A percentile compares a stretch with the other conserved stretches of the same genome.
Evolutionary conservation across 202 grass and related monocot genomes (phyloP).

Genomic region (Panicum virgatum): DNA sequence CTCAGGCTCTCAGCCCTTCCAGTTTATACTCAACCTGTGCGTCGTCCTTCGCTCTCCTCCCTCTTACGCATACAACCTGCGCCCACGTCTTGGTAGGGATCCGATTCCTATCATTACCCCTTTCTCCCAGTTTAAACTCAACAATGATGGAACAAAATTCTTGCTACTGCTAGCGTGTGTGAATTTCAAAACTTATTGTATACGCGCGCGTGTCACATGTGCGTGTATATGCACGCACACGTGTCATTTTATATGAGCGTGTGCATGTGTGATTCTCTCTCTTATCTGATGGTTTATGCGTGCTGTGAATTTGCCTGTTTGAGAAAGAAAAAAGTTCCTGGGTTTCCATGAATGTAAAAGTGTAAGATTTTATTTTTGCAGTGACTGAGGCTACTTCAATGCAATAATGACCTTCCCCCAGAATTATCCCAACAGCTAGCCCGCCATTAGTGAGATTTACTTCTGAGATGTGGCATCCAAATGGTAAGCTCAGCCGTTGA

Average conservation of each 20-base stretch:
- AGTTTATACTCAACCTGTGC: too few species aligned
- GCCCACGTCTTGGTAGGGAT: too few species aligned
- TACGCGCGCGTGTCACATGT: too few species aligned
- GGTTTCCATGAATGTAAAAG: conserved; percentile 18
- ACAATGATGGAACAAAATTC: not conserved
- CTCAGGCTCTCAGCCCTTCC: too few species aligned
- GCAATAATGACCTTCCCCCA: conserved; percentile 96
- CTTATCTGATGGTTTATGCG: not conserved
- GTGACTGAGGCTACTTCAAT: conserved; percentile 98
- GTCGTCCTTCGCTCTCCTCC: too few species aligned
- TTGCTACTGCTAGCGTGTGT: too few species aligned
- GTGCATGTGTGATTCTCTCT: too few species aligned
- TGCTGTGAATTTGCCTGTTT: not conserved
- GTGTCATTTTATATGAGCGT: too few species aligned
- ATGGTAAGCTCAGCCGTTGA: conserved; percentile 79
- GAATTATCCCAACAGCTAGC: conserved; percentile 95
- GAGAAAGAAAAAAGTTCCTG: not conserved
- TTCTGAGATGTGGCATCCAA: conserved; percentile 99
- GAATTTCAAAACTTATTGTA: too few species aligned
- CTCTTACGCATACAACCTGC: too few species aligned
- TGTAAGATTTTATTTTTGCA: conserved; percentile 26
- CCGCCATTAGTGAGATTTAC: conserved; percentile 93
- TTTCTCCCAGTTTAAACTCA: not conserved
- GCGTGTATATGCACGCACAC: too few species aligned
- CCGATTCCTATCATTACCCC: too few species aligned